phyloP scores from a whole-genome alignment of 148 eudicot genomes.

The Suaeda aralocaspica region DNA sequence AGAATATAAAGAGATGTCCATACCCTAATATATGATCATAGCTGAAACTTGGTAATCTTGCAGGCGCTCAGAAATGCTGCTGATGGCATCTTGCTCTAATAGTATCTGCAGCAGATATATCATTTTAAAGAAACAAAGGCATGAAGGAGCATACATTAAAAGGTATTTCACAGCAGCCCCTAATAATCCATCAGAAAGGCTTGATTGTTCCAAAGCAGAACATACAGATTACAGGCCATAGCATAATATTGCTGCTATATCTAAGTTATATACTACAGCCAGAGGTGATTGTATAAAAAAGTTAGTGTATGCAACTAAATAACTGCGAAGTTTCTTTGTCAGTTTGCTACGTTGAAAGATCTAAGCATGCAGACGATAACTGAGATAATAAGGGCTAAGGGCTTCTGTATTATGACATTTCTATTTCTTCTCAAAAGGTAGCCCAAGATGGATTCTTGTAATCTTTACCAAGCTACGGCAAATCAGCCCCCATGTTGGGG shows the following conservation, averaged over 20 bases:
- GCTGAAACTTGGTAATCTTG: slow-evolving; percentile 89
- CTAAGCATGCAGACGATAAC: not conserved
- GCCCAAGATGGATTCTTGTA: not conserved
- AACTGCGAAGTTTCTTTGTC: not conserved
- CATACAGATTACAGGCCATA: too few relatives aligned
- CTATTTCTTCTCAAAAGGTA: not conserved
- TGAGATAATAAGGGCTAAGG: not conserved
- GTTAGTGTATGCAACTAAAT: not conserved
- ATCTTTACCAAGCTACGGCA: not conserved
- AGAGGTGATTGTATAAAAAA: not conserved
- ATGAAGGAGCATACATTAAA: not conserved
- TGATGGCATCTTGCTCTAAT: slow-evolving; percentile 56
- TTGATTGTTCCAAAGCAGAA: not conserved
- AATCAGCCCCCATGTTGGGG: not conserved
- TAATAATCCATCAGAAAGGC: not conserved
- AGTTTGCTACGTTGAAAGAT: not conserved
- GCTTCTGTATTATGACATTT: not conserved
- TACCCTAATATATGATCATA: slow-evolving; percentile 88
- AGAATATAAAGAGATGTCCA: slow-evolving; percentile 13
- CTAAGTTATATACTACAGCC: not conserved
- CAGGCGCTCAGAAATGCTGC: slow-evolving; percentile 61
- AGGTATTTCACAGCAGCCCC: too few relatives aligned
- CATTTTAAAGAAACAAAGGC: not conserved
- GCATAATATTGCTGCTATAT: not conserved
- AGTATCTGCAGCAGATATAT: slow-evolving; percentile 48